phyloP scores from a whole-genome alignment of 345 rosid species.

The Pugionium dolabratum region DNA sequence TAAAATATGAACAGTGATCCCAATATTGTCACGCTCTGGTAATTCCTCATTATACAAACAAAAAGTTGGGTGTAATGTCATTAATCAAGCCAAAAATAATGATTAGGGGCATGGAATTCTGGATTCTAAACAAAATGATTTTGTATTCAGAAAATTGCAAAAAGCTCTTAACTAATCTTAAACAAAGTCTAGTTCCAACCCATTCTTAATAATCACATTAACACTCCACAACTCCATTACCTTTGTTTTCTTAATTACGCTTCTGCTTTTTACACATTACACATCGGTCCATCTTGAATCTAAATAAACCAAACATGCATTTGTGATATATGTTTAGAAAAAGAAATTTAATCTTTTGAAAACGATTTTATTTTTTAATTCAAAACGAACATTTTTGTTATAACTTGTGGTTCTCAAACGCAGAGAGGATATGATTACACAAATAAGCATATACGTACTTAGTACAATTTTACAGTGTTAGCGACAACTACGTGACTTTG shows the following conservation, averaged over 20 bases:
- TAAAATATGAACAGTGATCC: neutral
- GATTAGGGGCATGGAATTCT: conserved; percentile 37
- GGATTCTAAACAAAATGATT: conserved; percentile 39
- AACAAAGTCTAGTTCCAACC: conserved; percentile 37
- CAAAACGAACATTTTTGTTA: too few species aligned
- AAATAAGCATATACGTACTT: neutral
- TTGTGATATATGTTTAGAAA: too few species aligned
- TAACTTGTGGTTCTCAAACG: too few species aligned
- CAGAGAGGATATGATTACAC: too few species aligned
- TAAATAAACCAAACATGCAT: too few species aligned
- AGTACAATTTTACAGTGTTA: neutral
- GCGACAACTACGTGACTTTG: conserved; percentile 23
- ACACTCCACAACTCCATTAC: conserved; percentile 27
- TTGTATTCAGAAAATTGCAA: conserved; percentile 32
- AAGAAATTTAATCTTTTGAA: too few species aligned
- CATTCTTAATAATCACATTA: conserved; percentile 29
- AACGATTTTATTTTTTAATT: too few species aligned
- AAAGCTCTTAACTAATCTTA: conserved; percentile 40
- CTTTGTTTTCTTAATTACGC: conserved; percentile 17
- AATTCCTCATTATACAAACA: neutral
- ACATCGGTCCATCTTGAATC: too few species aligned
- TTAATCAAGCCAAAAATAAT: conserved; percentile 34
- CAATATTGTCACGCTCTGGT: neutral
- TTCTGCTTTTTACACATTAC: conserved; percentile 14
- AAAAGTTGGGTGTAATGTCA: conserved; percentile 39